These are phyloP conservation scores for Neoboletus brunneissimus DNA, from an alignment of 768 basidiomycete species.

Conservation along the genomic window DNA sequence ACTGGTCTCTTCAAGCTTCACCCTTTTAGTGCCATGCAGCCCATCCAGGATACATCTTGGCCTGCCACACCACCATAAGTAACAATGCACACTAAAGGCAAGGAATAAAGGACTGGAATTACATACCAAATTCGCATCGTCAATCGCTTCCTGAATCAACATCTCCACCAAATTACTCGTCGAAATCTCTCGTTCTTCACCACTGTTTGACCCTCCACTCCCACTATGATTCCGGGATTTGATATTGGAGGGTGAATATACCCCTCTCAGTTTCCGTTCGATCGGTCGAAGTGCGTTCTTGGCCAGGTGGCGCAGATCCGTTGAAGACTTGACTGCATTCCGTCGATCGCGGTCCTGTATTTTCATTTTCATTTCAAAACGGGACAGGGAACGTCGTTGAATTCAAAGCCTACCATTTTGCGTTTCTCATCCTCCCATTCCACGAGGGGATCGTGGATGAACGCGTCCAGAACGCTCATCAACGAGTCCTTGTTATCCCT, in stretches of 20 bases:
- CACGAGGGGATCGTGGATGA: slow-evolving; percentile 93
- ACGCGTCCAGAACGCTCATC: slow-evolving; percentile 95
- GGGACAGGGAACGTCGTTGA: neutral
- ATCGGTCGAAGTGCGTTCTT: slow-evolving; percentile 78
- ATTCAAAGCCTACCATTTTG: slow-evolving; percentile 44
- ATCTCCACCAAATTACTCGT: slow-evolving; percentile 88
- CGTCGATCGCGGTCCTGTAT: slow-evolving; percentile 45
- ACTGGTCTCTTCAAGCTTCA: neutral
- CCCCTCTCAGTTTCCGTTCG: slow-evolving; percentile 76
- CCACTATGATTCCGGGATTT: slow-evolving; percentile 38
- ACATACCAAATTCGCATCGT: slow-evolving; percentile 64
- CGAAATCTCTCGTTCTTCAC: slow-evolving; percentile 48
- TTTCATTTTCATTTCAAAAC: neutral
- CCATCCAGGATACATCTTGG: slow-evolving; percentile 91
- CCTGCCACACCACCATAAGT: slow-evolving; percentile 41
- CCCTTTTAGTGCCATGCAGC: slow-evolving; percentile 64
- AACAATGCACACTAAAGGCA: neutral
- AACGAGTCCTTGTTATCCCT: slow-evolving; percentile 89
- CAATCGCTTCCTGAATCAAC: slow-evolving; percentile 86
- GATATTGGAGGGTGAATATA: slow-evolving; percentile 49
- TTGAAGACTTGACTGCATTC: slow-evolving; percentile 47
- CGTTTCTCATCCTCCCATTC: slow-evolving; percentile 90
- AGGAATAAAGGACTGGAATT: neutral
- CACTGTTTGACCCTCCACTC: slow-evolving; percentile 19
- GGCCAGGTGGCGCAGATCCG: slow-evolving; percentile 65